phyloP scores from a whole-genome alignment of 1,284 basidiomycete genomes.

The Leccinum proximum region DNA sequence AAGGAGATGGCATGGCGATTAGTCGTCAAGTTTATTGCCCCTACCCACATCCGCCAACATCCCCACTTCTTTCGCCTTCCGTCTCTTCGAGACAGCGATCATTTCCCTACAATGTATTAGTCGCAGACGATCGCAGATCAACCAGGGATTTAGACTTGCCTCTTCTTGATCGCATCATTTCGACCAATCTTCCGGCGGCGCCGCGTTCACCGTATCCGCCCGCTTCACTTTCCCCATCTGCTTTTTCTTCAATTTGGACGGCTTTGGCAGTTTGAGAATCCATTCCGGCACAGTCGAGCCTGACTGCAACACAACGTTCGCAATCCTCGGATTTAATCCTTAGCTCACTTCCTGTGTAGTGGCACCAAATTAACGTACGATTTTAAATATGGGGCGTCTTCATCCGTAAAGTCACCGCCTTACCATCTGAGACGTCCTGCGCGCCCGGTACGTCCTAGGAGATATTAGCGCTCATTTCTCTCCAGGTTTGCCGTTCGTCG shows the following conservation, averaged over 20 bases:
- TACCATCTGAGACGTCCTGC: conserved; percentile 81
- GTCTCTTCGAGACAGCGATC: conserved; percentile 67
- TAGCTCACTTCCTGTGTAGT: conserved; percentile 10
- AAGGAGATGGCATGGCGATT: conserved; percentile 8
- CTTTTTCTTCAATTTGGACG: conserved; percentile 85
- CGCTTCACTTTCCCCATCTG: conserved; percentile 86
- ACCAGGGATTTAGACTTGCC: conserved; percentile 37
- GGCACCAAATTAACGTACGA: conserved; percentile 50
- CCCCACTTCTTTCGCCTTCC: conserved; percentile 37
- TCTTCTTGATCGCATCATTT: conserved; percentile 70
- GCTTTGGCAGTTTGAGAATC: conserved; percentile 86
- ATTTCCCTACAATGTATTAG: conserved; percentile 51
- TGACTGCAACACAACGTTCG: conserved; percentile 91
- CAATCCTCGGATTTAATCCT: conserved; percentile 57
- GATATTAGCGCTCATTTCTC: conserved; percentile 3
- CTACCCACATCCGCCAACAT: not conserved
- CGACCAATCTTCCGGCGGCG: conserved; percentile 62
- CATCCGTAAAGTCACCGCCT: conserved; percentile 93
- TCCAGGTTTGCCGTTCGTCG: conserved; percentile 16
- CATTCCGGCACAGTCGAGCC: conserved; percentile 90
- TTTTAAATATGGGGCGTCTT: conserved; percentile 91
- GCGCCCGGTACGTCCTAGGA: conserved; percentile 84
- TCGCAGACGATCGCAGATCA: not conserved
- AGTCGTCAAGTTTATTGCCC: not conserved
- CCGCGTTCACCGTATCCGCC: conserved; percentile 70